Percentiles rank a stretch among this genome's conserved stretches.
phyloP scores from a whole-genome alignment of 1,284 basidiomycete genomes.

The Puccinia triticina region DNA sequence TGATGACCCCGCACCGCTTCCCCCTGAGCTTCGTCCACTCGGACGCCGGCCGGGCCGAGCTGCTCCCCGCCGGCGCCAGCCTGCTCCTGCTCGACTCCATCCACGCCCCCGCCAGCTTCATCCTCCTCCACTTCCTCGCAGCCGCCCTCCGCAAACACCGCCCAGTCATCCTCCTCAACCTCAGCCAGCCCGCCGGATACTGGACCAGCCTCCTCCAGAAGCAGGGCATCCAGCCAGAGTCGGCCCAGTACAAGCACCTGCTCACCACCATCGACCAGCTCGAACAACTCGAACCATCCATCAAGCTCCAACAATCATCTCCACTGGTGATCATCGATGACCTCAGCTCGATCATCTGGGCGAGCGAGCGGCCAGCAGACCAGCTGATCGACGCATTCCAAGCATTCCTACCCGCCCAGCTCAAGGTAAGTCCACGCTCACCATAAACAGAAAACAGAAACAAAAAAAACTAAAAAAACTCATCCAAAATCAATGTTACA shows the following conservation, averaged over 20 bases:
- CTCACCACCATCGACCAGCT: neutral
- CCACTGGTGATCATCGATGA: constrained; percentile 29
- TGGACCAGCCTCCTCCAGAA: neutral
- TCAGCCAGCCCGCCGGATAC: neutral
- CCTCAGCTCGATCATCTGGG: constrained; percentile 20
- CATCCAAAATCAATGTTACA: neutral
- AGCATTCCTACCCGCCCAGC: neutral
- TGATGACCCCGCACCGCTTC: no score
- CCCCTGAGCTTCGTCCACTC: no score
- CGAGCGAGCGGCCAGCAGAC: neutral
- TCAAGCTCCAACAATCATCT: neutral
- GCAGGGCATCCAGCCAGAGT: neutral
- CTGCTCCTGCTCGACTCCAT: neutral
- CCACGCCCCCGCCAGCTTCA: neutral
- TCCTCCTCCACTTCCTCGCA: constrained; percentile 9
- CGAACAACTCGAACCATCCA: neutral
- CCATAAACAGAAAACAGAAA: neutral
- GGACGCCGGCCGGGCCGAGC: no score
- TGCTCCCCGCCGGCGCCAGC: neutral
- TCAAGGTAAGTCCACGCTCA: neutral
- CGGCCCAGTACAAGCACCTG: neutral
- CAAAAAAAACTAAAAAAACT: neutral
- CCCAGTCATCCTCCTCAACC: neutral
- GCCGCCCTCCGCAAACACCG: neutral
- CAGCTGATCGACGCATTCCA: neutral